Percentiles rank a stretch among this genome's conserved stretches.
Evolutionary conservation across 148 eudicot genomes (phyloP).

Genomic region (Vaccinium macrocarpon): DNA sequence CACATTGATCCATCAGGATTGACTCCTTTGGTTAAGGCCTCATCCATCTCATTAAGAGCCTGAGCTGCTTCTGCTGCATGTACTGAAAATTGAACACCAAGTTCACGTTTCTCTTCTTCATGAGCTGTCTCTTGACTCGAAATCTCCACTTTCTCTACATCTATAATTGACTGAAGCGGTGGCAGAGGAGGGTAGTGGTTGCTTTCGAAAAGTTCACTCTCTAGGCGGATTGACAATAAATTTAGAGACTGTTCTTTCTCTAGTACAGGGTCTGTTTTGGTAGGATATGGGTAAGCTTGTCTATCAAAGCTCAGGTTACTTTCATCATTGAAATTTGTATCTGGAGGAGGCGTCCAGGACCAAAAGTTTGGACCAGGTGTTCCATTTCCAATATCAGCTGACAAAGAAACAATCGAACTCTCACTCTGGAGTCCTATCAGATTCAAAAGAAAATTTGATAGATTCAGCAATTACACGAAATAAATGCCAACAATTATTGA

Average conservation of each 20-base stretch:
- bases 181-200: conserved; percentile 51
- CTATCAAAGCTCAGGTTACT: conserved; percentile 26
- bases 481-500: not conserved
- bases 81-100: conserved; percentile 49
- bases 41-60: conserved; percentile 49
- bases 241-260: conserved; percentile 55
- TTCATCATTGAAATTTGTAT: conserved; percentile 20
- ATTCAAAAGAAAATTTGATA: not conserved
- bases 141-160: conserved; percentile 40
- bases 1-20: conserved; percentile 75
- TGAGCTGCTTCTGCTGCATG: conserved; percentile 77
- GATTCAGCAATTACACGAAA: not conserved
- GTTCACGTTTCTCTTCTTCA: conserved; percentile 41
- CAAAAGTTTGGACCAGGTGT: conserved; percentile 90
- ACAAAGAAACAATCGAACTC: conserved; percentile 22
- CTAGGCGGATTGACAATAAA: conserved; percentile 57
- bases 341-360: conserved; percentile 83
- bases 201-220: conserved; percentile 45
- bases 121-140: conserved; percentile 33
- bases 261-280: conserved; percentile 35
- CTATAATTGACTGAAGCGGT: conserved; percentile 65
- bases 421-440: conserved; percentile 26
- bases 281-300: conserved; percentile 29
- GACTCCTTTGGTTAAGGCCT: conserved; percentile 36
- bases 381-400: conserved; percentile 30